Percentiles rank a stretch among this genome's conserved stretches.
phyloP scores from a whole-genome alignment of 2,329 filamentous ascomycete genomes.

The Emergomyces pasteurianus region DNA sequence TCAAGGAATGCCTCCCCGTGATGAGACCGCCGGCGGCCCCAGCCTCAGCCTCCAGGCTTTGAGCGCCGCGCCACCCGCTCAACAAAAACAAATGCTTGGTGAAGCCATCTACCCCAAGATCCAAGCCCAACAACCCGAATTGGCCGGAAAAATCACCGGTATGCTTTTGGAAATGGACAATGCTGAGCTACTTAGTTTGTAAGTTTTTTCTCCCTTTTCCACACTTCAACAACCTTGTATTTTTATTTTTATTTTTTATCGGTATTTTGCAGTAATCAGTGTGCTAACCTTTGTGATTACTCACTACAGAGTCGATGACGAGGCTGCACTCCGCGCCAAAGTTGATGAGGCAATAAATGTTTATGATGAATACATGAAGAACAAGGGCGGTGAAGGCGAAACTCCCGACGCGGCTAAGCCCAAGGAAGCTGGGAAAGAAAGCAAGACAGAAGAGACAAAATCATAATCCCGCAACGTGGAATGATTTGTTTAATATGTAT shows the following conservation, averaged over 20 bases:
- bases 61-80: slow-evolving; percentile 45
- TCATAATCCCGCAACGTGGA: slow-evolving; percentile 6
- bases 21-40: slow-evolving; percentile 26
- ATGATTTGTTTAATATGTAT: background rate
- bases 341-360: slow-evolving; percentile 94
- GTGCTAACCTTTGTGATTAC: slow-evolving; percentile 13
- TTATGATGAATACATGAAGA: slow-evolving; percentile 98
- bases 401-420: slow-evolving; percentile 33
- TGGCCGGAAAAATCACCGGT: slow-evolving; percentile 98
- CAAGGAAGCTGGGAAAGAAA: slow-evolving; percentile 29
- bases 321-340: slow-evolving; percentile 80
- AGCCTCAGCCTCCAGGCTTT: slow-evolving; percentile 43
- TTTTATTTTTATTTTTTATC: too few species aligned
- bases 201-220: slow-evolving; percentile 41
- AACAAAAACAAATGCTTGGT: slow-evolving; percentile 98
- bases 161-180: slow-evolving; percentile 99
- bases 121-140: slow-evolving; percentile 79
- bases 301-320: slow-evolving; percentile 67
- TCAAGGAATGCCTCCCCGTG: slow-evolving; percentile 22
- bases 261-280: too few species aligned
- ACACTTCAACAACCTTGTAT: slow-evolving; percentile 1
- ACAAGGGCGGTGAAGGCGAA: slow-evolving; percentile 44
- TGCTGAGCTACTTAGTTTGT: slow-evolving; percentile 84
- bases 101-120: slow-evolving; percentile 99
- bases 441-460: slow-evolving; percentile 24